Percentiles rank a stretch among this genome's conserved stretches.
Conservation (phyloP, 1,284 basidiomycete species). For the Puccinia polysora region DNA sequence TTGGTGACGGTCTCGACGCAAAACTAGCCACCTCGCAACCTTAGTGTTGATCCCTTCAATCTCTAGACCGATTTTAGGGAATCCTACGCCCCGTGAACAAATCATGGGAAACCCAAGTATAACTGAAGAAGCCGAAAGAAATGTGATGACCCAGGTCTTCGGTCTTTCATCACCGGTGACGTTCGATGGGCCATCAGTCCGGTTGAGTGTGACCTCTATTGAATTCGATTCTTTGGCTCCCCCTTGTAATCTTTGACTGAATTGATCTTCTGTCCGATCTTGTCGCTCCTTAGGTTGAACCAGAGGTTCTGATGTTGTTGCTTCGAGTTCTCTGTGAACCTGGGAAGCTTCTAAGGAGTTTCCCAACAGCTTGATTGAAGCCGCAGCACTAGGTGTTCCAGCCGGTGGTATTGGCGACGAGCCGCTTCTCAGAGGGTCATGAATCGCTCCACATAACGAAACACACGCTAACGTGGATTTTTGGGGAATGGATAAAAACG, state of each 20-base stretch:
- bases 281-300: no score
- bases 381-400: not conserved
- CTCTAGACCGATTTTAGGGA: conserved; percentile 16
- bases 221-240: no score
- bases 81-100: conserved; percentile 26
- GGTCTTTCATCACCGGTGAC: not conserved
- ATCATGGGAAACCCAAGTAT: conserved; percentile 26
- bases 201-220: not conserved
- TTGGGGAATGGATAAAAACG: conserved; percentile 21
- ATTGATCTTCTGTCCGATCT: no score
- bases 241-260: no score
- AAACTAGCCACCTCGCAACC: conserved; percentile 31
- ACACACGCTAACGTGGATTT: conserved; percentile 28
- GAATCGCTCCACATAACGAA: conserved; percentile 33
- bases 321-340: no score
- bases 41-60: conserved; percentile 34
- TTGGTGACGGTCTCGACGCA: conserved; percentile 3
- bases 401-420: not conserved
- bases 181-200: not conserved
- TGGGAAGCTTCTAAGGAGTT: no score
- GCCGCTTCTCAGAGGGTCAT: conserved; percentile 25
- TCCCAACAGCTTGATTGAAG: no score
- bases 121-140: conserved; percentile 36
- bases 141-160: conserved; percentile 38
- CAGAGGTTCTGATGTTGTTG: no score